A percentile compares a stretch with the other conserved stretches of the same genome.
phyloP scores from a whole-genome alignment of 192 early-diverging fungal species.

The Backusella australiensis region DNA sequence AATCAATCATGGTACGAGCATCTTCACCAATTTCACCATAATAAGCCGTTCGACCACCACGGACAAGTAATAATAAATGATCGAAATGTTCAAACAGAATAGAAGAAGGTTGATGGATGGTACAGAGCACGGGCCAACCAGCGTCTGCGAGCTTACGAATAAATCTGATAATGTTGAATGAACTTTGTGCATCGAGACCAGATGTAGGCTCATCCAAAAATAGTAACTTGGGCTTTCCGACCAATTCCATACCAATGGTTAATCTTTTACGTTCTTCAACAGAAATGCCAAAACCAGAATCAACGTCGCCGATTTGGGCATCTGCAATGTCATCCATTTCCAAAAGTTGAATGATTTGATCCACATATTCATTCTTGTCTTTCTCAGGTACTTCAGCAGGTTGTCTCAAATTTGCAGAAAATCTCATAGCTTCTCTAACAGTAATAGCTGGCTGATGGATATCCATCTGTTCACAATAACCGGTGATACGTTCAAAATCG shows the following conservation, averaged over 20 bases:
- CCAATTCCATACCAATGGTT: constrained; percentile 83
- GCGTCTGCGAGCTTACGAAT: constrained; percentile 62
- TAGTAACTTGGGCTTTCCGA: constrained; percentile 72
- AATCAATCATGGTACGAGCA: constrained; percentile 59
- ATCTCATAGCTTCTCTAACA: constrained; percentile 73
- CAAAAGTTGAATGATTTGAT: constrained; percentile 69
- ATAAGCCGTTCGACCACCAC: constrained; percentile 77
- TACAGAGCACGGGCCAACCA: constrained; percentile 73
- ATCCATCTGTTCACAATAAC: constrained; percentile 86
- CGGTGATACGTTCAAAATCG: constrained; percentile 69
- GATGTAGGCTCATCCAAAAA: constrained; percentile 92
- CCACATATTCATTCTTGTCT: constrained; percentile 73
- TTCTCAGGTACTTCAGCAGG: constrained; percentile 57
- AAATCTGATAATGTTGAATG: constrained; percentile 74
- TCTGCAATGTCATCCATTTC: constrained; percentile 72
- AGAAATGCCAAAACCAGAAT: constrained; percentile 72
- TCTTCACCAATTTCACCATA: constrained; percentile 79
- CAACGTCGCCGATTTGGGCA: constrained; percentile 69
- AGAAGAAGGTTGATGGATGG: constrained; percentile 85
- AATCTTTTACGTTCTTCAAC: constrained; percentile 87
- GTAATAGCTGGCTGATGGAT: constrained; percentile 73
- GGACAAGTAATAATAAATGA: constrained; percentile 73
- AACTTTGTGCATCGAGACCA: constrained; percentile 77
- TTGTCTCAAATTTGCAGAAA: constrained; percentile 73
- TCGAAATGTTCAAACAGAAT: constrained; percentile 84